These are phyloP conservation scores for Hyphodiscus sp. DNA, from an alignment of 2,329 filamentous ascomycete genomes.

Conservation along the genomic window DNA sequence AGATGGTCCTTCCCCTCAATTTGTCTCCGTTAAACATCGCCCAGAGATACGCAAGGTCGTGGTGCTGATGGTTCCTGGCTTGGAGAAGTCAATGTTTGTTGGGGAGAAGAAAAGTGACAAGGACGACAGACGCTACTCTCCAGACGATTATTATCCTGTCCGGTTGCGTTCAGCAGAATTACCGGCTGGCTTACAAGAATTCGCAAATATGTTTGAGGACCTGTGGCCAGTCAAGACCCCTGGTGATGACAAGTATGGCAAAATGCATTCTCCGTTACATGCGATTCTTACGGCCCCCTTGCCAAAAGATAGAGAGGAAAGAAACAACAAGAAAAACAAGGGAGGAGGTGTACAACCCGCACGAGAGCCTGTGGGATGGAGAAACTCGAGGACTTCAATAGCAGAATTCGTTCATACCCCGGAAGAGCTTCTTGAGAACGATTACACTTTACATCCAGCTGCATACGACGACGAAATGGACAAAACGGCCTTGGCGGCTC, in stretches of 20 bases:
- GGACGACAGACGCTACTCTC: slow-evolving; percentile 32
- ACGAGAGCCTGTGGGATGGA: slow-evolving; percentile 58
- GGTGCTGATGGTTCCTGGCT: slow-evolving; percentile 81
- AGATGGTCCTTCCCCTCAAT: slow-evolving; percentile 58
- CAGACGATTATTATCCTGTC: slow-evolving; percentile 55
- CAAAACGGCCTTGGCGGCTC: slow-evolving; percentile 44
- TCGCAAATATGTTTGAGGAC: slow-evolving; percentile 78
- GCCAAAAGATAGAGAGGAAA: slow-evolving; percentile 63
- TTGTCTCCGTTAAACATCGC: slow-evolving; percentile 56
- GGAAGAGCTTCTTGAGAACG: slow-evolving; percentile 73
- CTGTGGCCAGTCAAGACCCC: slow-evolving; percentile 86
- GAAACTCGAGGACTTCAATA: slow-evolving; percentile 72
- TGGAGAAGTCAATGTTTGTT: slow-evolving; percentile 87
- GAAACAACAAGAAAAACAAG: slow-evolving; percentile 30
- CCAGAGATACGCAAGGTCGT: slow-evolving; percentile 72
- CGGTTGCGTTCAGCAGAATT: slow-evolving; percentile 44
- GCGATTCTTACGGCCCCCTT: slow-evolving; percentile 73
- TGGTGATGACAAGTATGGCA: slow-evolving; percentile 73
- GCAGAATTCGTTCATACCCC: slow-evolving; percentile 68
- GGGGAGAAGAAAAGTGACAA: slow-evolving; percentile 28
- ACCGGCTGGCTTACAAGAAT: slow-evolving; percentile 51
- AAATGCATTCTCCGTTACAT: slow-evolving; percentile 80
- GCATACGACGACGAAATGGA: slow-evolving; percentile 54
- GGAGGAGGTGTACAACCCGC: slow-evolving; percentile 52
- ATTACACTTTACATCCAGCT: slow-evolving; percentile 78